Conservation (phyloP, 164 flowering plant genomes). For the Liquidambar formosana region DNA sequence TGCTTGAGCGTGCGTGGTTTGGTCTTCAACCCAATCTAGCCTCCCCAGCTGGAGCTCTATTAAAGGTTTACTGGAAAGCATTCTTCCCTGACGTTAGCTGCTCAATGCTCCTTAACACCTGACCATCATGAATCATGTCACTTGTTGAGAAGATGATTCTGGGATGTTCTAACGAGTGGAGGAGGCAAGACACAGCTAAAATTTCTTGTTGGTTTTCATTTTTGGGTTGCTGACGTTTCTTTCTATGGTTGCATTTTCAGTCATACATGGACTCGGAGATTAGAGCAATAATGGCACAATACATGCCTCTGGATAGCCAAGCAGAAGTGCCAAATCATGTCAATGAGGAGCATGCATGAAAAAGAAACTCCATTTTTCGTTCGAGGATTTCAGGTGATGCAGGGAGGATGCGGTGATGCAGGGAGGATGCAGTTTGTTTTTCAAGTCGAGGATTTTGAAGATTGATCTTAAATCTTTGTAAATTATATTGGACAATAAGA, state of each 20-base stretch:
- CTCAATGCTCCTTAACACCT: background rate
- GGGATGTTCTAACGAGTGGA: slow-evolving; percentile 5
- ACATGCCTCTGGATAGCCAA: slow-evolving; percentile 86
- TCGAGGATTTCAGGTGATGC: slow-evolving; percentile 3
- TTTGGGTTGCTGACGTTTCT: background rate
- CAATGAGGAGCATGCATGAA: slow-evolving; percentile 36
- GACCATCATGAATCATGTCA: background rate
- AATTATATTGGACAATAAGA: slow-evolving; percentile 11
- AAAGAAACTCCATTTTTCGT: background rate
- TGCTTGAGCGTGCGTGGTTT: too few species aligned
- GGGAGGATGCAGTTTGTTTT: background rate
- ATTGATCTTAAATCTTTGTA: slow-evolving; percentile 3
- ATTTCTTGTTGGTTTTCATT: background rate
- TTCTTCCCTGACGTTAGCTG: background rate
- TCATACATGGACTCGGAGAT: slow-evolving; percentile 79
- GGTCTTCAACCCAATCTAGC: too few species aligned
- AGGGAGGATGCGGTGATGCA: slow-evolving; percentile 7
- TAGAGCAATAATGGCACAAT: slow-evolving; percentile 84
- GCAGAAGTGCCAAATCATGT: slow-evolving; percentile 60
- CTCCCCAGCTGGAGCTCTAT: background rate
- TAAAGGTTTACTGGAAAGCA: background rate
- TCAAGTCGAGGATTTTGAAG: slow-evolving; percentile 5
- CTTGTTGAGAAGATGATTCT: background rate
- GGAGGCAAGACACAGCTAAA: background rate
- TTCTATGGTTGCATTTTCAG: slow-evolving; percentile 27